Base-by-base conservation (phyloP, 345 rosid genomes). In the Garcia nutans region DNA sequence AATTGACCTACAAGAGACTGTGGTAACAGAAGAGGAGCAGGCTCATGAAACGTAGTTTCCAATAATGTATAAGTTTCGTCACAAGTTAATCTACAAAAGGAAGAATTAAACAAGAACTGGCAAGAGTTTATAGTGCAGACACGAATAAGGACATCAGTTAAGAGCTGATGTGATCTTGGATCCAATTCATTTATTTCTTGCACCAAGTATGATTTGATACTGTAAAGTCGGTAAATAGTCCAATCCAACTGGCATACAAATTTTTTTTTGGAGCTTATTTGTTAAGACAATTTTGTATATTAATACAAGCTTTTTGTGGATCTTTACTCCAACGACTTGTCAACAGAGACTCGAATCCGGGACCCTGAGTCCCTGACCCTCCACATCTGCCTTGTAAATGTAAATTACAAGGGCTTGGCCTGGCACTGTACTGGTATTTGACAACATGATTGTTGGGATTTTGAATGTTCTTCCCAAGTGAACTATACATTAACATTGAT, bases 1-100 rank as follows among this genome's bases (percentile, higher is more conserved):
- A 83, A 91, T 90, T 42, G 87, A 93, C 77, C 79, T 95, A 80
- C 88, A 86, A 84, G 97, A 87, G 82, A 71, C 85, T 37, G 83
- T 59, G 10, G 82, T 76, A 44, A 50, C 88, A 17, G 88, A 88
- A 83, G 86, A 83, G 45, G 94, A 86, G 71, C 91, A 80, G 71
- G 83, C 77, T 69, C 84, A 41, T 66, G 86, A 89, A 82, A 71
- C 75, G 71, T 87, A 86, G 86, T 76, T 33, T 75, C 12, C 65
- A 31, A 52, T 61, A 26, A 17, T 44, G 65, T 71, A 31, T 31
- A 52, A 28, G 57, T 78, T 26, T 74, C 73, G 16, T 73, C 65
- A 54, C 26, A 37, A n/a, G 65, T 28, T 71, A 57, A 75, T 57
- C 74, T 31, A 65, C 75, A 8, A 50, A 62, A 3, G 57, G 56